These are phyloP conservation scores for Calcarisporium arbuscula DNA, from an alignment of 2,329 filamentous ascomycete genomes.

Conservation along the genomic window DNA sequence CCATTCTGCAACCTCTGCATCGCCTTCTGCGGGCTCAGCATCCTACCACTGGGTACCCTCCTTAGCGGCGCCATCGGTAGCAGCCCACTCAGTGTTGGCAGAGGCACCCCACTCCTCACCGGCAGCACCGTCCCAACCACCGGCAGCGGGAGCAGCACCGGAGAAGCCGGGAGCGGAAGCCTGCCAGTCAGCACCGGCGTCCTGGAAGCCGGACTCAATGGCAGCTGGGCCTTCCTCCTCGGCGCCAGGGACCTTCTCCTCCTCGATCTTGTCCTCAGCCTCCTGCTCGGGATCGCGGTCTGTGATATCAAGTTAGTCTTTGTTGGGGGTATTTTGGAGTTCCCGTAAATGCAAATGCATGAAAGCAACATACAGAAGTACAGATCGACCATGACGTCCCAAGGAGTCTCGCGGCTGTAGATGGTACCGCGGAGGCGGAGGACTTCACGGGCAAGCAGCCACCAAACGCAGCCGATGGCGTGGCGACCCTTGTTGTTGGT, in stretches of 20 bases:
- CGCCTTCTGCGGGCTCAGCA: neutral
- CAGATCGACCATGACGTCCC: conserved; percentile 99
- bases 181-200: conserved; percentile 73
- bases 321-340: neutral
- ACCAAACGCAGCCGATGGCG: conserved; percentile 98
- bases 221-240: conserved; percentile 78
- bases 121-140: conserved; percentile 52
- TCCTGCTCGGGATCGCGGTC: conserved; percentile 99
- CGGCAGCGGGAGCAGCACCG: conserved; percentile 45
- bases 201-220: conserved; percentile 72
- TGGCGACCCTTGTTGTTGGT: conserved; percentile 99
- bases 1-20: conserved; percentile 9
- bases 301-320: conserved; percentile 21
- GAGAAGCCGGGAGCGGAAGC: conserved; percentile 66
- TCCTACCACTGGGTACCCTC: conserved; percentile 51
- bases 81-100: conserved; percentile 64
- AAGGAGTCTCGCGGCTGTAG: conserved; percentile 89
- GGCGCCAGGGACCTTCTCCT: conserved; percentile 76
- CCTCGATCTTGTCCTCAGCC: conserved; percentile 95
- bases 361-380: conserved; percentile 83
- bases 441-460: conserved; percentile 99
- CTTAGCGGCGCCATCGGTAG: conserved; percentile 47
- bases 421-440: conserved; percentile 97
- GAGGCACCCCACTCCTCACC: conserved; percentile 60
- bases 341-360: neutral